Conservation (phyloP, 2,329 filamentous ascomycete species). For the Ophiognomonia clavigignenti-juglandacearum region DNA sequence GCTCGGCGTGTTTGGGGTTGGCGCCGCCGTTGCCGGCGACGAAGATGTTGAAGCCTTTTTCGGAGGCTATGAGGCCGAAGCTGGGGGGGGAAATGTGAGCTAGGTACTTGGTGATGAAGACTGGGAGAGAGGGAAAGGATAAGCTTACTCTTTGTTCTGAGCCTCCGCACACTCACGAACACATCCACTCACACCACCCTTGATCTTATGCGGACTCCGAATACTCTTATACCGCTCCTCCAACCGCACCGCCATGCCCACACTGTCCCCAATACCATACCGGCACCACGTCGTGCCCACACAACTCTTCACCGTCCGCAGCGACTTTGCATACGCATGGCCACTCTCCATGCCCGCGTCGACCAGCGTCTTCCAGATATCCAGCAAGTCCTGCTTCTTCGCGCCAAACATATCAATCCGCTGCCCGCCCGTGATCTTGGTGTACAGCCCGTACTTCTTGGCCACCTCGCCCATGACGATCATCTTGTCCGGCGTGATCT, state of each 20-base stretch:
- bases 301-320: slow-evolving; percentile 87
- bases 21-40: slow-evolving; percentile 87
- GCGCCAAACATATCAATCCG: slow-evolving; percentile 92
- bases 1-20: slow-evolving; percentile 74
- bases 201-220: slow-evolving; percentile 84
- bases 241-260: slow-evolving; percentile 81
- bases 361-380: slow-evolving; percentile 77
- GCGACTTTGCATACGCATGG: slow-evolving; percentile 84
- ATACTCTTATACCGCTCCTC: slow-evolving; percentile 93
- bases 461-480: slow-evolving; percentile 80
- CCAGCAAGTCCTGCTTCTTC: slow-evolving; percentile 76
- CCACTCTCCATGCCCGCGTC: slow-evolving; percentile 86
- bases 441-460: slow-evolving; percentile 79
- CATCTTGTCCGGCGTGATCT: slow-evolving; percentile 83
- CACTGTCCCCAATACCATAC: slow-evolving; percentile 83
- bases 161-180: slow-evolving; percentile 92
- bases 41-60: slow-evolving; percentile 91
- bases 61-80: slow-evolving; percentile 86
- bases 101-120: slow-evolving; percentile 13
- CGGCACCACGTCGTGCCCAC: slow-evolving; percentile 90
- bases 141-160: slow-evolving; percentile 76
- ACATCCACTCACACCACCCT: slow-evolving; percentile 84
- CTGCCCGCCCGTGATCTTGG: slow-evolving; percentile 88
- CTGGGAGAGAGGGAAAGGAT: neutral
- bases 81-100: slow-evolving; percentile 38